Evolutionary conservation across 805 yeast genomes (phyloP), one percentile per base, ranked within the genome.

Genomic region (Saturnispora silvae): DNA sequence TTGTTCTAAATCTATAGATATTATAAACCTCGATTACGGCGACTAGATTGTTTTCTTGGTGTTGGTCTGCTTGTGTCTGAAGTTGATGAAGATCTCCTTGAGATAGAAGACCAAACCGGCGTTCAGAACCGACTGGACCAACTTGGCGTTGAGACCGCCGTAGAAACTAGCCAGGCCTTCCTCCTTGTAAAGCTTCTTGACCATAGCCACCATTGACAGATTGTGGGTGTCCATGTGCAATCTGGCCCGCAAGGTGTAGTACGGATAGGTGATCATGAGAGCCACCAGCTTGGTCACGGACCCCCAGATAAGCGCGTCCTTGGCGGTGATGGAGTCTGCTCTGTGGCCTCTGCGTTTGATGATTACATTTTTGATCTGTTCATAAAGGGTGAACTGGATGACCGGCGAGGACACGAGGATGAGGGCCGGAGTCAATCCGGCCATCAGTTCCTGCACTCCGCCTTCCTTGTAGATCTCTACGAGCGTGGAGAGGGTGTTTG

Each of bases 21-120:
- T n/a, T n/a, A n/a, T n/a, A n/a, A n/a, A n/a, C n/a, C n/a, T n/a
- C n/a, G n/a, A n/a, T n/a, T n/a, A n/a, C n/a, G n/a, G n/a, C n/a
- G 24, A 22, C 7, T 7, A 10, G 10, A 22, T 22, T 35, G 57
- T 34, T 28, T 15, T 18, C 25, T 10, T 13, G 17, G 15, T 26
- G 18, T 14, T 26, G 19, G n/a, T 20, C 27, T 17, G 31, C 17
- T 16, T 24, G 9, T 18, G 20, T 18, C 23, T 19, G 13, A 11
- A 46, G 37, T 63, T 67, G 40, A 82, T 67, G 75, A 46, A 70
- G 57, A 82, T 86, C 58, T 87, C 96, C 61, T 87, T 87, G 63
- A 87, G 85, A 59, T 77, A 82, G 54, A 87, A 87, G 51, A 87
- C 66, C 49, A 87, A 82, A 1, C 95, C 96, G 2, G 95, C 89